These are phyloP conservation scores for Sclerotiophoma versabilis DNA, from an alignment of 2,329 filamentous ascomycete genomes.

Conservation along the genomic window DNA sequence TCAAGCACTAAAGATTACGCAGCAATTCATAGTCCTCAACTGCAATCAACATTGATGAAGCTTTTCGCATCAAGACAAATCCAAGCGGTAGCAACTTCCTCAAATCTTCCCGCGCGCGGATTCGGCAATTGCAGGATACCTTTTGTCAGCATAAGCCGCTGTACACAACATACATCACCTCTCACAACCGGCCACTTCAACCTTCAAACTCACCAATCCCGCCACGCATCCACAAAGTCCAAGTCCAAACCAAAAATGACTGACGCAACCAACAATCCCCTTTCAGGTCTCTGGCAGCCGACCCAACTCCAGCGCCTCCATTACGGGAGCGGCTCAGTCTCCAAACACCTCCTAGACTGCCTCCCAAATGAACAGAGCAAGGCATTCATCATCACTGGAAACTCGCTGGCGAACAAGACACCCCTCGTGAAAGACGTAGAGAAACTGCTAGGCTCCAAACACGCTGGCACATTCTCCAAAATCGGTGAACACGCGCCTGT, in stretches of 20 bases:
- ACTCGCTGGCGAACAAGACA: conserved; percentile 62
- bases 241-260: conserved; percentile 45
- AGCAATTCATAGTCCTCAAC: background rate
- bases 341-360: conserved; percentile 55
- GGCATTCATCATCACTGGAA: conserved; percentile 65
- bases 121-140: conserved; percentile 6
- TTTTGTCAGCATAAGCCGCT: conserved; percentile 1
- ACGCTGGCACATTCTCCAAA: conserved; percentile 62
- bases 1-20: background rate
- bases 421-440: conserved; percentile 61
- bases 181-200: background rate
- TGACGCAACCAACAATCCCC: conserved; percentile 53
- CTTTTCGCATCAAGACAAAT: background rate
- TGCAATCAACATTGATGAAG: background rate
- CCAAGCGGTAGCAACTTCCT: background rate
- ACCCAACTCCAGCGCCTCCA: conserved; percentile 58
- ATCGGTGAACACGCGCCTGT: conserved; percentile 65
- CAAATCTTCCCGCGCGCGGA: conserved; percentile 14
- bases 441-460: conserved; percentile 53
- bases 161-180: background rate
- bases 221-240: conserved; percentile 14
- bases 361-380: conserved; percentile 57
- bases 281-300: conserved; percentile 60
- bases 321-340: conserved; percentile 59
- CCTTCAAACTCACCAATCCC: background rate